Base-by-base conservation (phyloP, 75 land plant species). In the Azolla pinnata region DNA sequence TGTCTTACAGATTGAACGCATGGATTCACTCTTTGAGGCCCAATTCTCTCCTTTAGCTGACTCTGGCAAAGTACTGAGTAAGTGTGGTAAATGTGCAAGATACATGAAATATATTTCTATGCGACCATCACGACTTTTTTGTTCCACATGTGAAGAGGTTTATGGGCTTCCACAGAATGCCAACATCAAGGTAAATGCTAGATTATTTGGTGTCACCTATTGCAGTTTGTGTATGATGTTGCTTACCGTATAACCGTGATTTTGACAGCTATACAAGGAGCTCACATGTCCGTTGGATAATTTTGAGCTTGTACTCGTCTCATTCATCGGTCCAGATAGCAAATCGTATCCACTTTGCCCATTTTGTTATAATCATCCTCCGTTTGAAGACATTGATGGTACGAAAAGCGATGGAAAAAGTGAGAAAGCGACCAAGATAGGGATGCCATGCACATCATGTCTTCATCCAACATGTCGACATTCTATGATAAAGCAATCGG, bases 21-120 rank as follows among this genome's bases (percentile, higher is more conserved):
- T 92, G 97, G 96, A 92, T 80, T 73, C 79, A 28, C 61, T 92
- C 9, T 92, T 92, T 76, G 96, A 92, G 76, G 97, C 97, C 45
- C 97, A 92, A 51, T 92, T 92, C 61, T 92, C 97, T 20, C 86
- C 86, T 8, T 67, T 92, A 29, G 88, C 97, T 21, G 96, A 84
- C 33, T 82, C 97, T 8, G 97, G 97, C 12, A 78, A 82, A 34
- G 54, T 74, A n/a, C 64, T 92, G 5, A 85, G 97, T 70, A 92
- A 88, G 69, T 92, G 97, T 80, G 97, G 97, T 33, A 88, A 92
- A 70, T 92, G 97, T 38, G 61, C 59, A 25, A 79, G 96, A 12
- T 92, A 92, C 57, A 88, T 92, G 97, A 92, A 88, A 60, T 92
- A 76, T 61, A 88, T 92, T 48, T 59, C 86, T 66, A 67, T 72